Conservation (phyloP, 1,139 yeast species). For the Protomyces gravidus region DNA sequence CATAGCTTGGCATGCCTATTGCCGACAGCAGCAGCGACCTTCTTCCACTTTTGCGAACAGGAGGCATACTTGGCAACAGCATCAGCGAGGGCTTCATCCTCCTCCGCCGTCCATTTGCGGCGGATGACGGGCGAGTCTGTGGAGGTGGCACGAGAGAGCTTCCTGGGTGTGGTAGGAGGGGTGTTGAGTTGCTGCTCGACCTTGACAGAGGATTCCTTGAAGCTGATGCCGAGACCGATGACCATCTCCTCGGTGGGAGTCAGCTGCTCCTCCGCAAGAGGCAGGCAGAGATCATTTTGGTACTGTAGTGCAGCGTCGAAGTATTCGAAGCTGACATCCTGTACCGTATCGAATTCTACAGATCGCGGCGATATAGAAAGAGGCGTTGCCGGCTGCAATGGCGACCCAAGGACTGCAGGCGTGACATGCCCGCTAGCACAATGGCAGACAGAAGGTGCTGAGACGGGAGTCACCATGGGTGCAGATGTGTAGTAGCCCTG, state of each 20-base stretch:
- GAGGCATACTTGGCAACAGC: conserved; percentile 5
- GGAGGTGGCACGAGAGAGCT: background rate
- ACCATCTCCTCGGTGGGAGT: background rate
- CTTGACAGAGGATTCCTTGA: background rate
- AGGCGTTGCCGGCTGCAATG: background rate
- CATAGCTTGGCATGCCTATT: conserved; percentile 11
- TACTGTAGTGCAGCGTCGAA: background rate
- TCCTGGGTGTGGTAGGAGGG: background rate
- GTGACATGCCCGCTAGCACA: background rate
- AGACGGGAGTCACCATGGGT: background rate
- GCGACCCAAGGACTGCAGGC: background rate
- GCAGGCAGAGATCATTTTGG: background rate
- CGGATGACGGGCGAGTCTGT: conserved; percentile 1
- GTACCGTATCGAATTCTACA: background rate
- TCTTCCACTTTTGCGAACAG: conserved; percentile 5
- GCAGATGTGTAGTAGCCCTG: background rate
- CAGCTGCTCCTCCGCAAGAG: background rate
- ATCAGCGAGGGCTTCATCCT: conserved; percentile 1
- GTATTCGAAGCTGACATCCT: background rate
- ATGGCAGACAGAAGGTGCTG: background rate
- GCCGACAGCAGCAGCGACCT: conserved; percentile 8
- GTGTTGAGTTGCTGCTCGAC: background rate
- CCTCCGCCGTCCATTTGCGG: conserved; percentile 9
- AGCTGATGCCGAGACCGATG: background rate
- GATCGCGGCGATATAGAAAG: background rate